Evolutionary conservation across 1,139 yeast species (phyloP).

Genomic region (Pichia sp.): DNA sequence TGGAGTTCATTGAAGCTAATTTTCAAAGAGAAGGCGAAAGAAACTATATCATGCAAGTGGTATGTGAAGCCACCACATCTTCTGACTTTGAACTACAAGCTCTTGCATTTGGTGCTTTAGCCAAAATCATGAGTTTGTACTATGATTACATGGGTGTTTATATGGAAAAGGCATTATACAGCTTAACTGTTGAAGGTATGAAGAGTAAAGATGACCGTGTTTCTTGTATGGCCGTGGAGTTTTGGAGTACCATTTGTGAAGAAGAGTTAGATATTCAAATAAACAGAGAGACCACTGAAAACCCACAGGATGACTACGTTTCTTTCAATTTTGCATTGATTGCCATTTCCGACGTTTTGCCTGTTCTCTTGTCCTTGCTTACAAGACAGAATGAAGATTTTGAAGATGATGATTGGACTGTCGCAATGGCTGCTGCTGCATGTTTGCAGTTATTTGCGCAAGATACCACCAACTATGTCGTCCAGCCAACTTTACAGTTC

Average conservation of each 20-base stretch:
- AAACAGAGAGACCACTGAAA: conserved; percentile 57
- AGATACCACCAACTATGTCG: conserved; percentile 79
- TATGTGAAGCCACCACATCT: conserved; percentile 96
- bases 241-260: conserved; percentile 97
- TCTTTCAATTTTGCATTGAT: conserved; percentile 74
- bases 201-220: conserved; percentile 78
- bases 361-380: conserved; percentile 72
- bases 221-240: conserved; percentile 97
- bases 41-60: conserved; percentile 96
- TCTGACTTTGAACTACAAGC: conserved; percentile 79
- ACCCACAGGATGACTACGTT: conserved; percentile 37
- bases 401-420: conserved; percentile 96
- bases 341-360: conserved; percentile 81
- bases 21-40: conserved; percentile 93
- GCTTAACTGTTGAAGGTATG: conserved; percentile 89
- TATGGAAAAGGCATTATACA: conserved; percentile 95
- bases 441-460: conserved; percentile 93
- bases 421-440: conserved; percentile 98
- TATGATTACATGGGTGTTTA: conserved; percentile 87
- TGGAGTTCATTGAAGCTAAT: conserved; percentile 82
- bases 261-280: conserved; percentile 81
- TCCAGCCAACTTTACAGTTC: conserved; percentile 77
- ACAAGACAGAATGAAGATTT: conserved; percentile 89
- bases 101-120: conserved; percentile 92
- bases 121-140: conserved; percentile 86